phyloP scores from a whole-genome alignment of 148 eudicot species.

The Amaranthus hypochondriacus region DNA sequence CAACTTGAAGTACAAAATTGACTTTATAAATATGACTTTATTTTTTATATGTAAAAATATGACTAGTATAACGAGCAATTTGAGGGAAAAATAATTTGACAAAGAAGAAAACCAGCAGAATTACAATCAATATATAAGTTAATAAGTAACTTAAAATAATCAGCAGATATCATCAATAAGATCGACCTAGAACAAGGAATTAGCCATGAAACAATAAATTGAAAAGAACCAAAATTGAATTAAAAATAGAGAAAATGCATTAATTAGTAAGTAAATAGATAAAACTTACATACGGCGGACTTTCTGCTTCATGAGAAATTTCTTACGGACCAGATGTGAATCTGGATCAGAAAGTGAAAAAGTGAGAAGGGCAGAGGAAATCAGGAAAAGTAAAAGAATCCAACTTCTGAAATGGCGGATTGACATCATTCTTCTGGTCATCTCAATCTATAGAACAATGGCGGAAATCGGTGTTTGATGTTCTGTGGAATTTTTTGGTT shows the following conservation, averaged over 20 bases:
- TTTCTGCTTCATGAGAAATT: slow-evolving; percentile 65
- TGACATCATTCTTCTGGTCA: slow-evolving; percentile 31
- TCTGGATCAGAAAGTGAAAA: slow-evolving; percentile 40
- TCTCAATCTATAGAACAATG: not conserved
- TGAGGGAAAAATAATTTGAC: not conserved
- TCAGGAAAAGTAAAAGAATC: slow-evolving; percentile 42
- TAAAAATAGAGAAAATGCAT: not conserved
- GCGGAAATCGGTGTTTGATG: not conserved
- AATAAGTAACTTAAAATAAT: not conserved
- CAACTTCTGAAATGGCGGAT: slow-evolving; percentile 39
- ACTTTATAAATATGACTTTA: too few species aligned
- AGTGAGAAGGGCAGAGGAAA: slow-evolving; percentile 37
- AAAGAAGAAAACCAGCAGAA: not conserved
- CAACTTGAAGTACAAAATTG: too few species aligned
- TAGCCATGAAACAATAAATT: slow-evolving; percentile 1
- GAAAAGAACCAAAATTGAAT: not conserved
- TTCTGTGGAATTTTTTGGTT: not conserved
- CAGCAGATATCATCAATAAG: not conserved
- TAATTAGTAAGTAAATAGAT: not conserved
- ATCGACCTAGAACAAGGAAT: not conserved
- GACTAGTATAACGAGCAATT: not conserved
- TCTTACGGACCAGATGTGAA: slow-evolving; percentile 48
- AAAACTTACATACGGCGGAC: slow-evolving; percentile 69
- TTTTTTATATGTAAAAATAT: too few species aligned
- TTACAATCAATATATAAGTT: not conserved